These are phyloP conservation scores for Posidonia oceanica DNA, from an alignment of 116 monocot species.

Conservation along the genomic window DNA sequence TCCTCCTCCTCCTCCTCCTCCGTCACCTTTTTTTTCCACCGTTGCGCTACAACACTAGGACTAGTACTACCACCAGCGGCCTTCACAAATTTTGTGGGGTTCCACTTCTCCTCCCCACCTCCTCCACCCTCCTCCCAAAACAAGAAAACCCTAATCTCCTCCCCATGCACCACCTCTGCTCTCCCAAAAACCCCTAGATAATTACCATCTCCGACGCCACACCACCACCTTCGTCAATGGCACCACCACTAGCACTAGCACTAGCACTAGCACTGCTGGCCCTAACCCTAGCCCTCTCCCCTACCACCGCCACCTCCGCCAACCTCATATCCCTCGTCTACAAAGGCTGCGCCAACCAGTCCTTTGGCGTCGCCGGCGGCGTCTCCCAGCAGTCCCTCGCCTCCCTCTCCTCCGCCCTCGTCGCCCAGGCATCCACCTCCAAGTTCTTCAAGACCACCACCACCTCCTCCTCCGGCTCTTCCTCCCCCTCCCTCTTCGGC, in stretches of 20 bases:
- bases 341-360: constrained; percentile 78
- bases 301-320: constrained; percentile 13
- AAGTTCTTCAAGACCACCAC: constrained; percentile 72
- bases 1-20: no score
- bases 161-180: no score
- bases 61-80: no score
- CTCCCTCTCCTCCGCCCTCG: constrained; percentile 49
- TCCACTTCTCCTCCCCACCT: no score
- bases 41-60: no score
- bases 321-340: constrained; percentile 59
- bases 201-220: no score
- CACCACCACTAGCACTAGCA: neutral
- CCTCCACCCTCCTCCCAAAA: no score
- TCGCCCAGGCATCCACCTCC: constrained; percentile 32
- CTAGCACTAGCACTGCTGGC: neutral
- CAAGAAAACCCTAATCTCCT: no score
- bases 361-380: constrained; percentile 10
- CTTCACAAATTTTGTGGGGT: no score
- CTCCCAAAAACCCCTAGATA: no score
- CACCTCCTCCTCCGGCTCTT: constrained; percentile 12
- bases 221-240: no score
- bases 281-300: constrained; percentile 11
- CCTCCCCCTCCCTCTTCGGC: constrained; percentile 40
- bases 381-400: constrained; percentile 31
- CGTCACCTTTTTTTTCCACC: no score